Percentiles rank a stretch among this genome's conserved stretches.
These are phyloP conservation scores for Ustilago tritici DNA, from an alignment of 1,284 basidiomycete genomes.

Conservation along the genomic window DNA sequence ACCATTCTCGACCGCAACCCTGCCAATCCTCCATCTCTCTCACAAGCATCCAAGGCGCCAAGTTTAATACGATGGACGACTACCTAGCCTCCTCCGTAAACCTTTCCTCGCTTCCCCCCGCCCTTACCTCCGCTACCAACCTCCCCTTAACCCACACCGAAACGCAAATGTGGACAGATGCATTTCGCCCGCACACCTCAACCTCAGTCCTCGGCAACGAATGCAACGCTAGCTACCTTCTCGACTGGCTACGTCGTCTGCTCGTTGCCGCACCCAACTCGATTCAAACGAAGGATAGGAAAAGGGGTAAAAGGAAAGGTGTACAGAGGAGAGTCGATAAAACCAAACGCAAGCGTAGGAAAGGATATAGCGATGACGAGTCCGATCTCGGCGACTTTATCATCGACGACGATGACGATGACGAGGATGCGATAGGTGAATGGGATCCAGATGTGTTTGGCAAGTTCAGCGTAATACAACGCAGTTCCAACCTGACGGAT, in stretches of 20 bases:
- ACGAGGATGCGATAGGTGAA: constrained; percentile 41
- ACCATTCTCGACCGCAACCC: constrained; percentile 13
- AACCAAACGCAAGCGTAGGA: constrained; percentile 9
- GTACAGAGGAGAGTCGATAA: constrained; percentile 41
- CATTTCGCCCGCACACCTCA: constrained; percentile 34
- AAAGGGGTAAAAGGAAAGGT: constrained; percentile 20
- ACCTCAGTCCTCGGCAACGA: constrained; percentile 50
- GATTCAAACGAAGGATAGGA: constrained; percentile 13
- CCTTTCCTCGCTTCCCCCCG: constrained; percentile 8
- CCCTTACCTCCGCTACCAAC: background rate
- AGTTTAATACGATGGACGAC: constrained; percentile 11
- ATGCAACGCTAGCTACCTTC: constrained; percentile 32
- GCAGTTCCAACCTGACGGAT: background rate
- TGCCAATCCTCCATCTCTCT: constrained; percentile 7
- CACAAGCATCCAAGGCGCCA: background rate
- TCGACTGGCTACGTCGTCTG: constrained; percentile 56
- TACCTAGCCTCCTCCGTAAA: constrained; percentile 15
- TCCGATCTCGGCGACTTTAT: constrained; percentile 54
- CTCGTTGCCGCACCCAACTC: constrained; percentile 32
- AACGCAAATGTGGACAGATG: constrained; percentile 45
- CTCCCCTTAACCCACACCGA: background rate
- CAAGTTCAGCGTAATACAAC: constrained; percentile 40
- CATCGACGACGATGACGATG: constrained; percentile 47
- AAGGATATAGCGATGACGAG: constrained; percentile 31
- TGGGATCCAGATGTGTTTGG: constrained; percentile 50